Evolutionary conservation across 176 grass and related monocot genomes (phyloP), one percentile per base, ranked within the genome.

Genomic region (Avena atlantica): DNA sequence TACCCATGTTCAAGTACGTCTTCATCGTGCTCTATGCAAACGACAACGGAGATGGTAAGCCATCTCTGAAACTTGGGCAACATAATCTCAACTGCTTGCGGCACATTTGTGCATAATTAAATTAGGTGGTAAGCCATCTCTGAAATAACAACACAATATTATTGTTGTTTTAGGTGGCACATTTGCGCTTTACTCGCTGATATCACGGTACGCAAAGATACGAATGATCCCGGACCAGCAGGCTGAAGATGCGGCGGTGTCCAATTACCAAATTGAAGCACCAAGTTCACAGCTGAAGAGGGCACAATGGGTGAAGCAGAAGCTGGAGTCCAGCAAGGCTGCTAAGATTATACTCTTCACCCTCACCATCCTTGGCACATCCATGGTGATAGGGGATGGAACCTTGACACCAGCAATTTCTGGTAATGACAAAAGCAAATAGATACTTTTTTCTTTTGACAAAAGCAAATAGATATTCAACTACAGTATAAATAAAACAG

Each of bases 321-420:
- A 74, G 78, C 85, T 97, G 0, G 94, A 94, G 88, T 85, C 58
- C 49, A 91, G 89, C 62, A 79, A 8, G 17, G 40, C 40, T 0
- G 88, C 92, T 36, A 94, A 94, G 83, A 78, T 89, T 25, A n/a
- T 73, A 17, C 86, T 97, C 61, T 90, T 92, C 40, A 44, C 55
- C 27, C 25, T 92, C 50, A 97, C 94, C 52, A 90, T 97, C 76
- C 88, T 94, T 14, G 94, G 89, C 16, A 97, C 94, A 19, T 92
- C 88, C 72, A 94, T 97, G 94, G 94, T 94, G 72, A 87, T 97
- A 52, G 86, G 92, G n/a, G 94, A 94, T 53, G 92, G 94, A 68
- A 84, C 90, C 52, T 72, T 97, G 59, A 97, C 94, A 7, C 90
- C 94, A 2, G 78, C 83, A 7, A 97, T 97, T 20, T 97, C 94